Percentiles rank a stretch among this genome's conserved stretches.
Conservation (phyloP, 805 yeast genomes). For the Sporopachydermia lactativora region DNA sequence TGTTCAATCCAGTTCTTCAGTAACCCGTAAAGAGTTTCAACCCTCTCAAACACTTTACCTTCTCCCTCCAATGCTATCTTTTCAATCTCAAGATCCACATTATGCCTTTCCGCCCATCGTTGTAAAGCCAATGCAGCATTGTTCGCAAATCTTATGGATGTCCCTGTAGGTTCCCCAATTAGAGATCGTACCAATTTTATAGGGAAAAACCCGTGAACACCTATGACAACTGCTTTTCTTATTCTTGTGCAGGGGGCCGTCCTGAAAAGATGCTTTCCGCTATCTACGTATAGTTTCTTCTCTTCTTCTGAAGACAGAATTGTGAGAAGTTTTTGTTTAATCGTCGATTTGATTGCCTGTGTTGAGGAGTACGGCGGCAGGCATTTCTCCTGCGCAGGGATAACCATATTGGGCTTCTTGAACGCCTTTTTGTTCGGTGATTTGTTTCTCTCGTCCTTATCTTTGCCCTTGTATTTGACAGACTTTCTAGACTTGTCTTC, state of each 20-base stretch:
- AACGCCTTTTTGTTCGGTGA: not conserved
- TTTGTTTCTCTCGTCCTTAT: constrained; percentile 1
- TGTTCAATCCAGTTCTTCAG: constrained; percentile 53
- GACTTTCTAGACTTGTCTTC: constrained; percentile 2
- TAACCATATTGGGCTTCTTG: constrained; percentile 14
- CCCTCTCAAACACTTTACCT: constrained; percentile 80
- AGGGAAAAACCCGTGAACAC: constrained; percentile 96
- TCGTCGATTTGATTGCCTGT: constrained; percentile 8
- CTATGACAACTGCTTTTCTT: constrained; percentile 64
- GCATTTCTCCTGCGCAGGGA: constrained; percentile 14
- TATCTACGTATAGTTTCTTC: constrained; percentile 12
- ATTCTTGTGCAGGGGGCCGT: constrained; percentile 14
- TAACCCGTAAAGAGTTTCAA: constrained; percentile 61
- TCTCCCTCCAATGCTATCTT: constrained; percentile 90
- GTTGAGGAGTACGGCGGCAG: constrained; percentile 13
- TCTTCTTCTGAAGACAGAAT: not conserved
- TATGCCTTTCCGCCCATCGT: constrained; percentile 40
- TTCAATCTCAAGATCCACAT: constrained; percentile 43
- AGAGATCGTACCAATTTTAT: constrained; percentile 70
- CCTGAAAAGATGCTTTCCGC: constrained; percentile 19
- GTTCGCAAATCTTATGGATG: constrained; percentile 77
- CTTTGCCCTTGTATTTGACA: constrained; percentile 5
- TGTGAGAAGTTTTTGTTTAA: constrained; percentile 1
- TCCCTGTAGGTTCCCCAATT: constrained; percentile 94
- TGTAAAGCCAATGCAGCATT: constrained; percentile 76